Evolutionary conservation across 768 basidiomycete genomes (phyloP).

Genomic region (Pisolithus albus): DNA sequence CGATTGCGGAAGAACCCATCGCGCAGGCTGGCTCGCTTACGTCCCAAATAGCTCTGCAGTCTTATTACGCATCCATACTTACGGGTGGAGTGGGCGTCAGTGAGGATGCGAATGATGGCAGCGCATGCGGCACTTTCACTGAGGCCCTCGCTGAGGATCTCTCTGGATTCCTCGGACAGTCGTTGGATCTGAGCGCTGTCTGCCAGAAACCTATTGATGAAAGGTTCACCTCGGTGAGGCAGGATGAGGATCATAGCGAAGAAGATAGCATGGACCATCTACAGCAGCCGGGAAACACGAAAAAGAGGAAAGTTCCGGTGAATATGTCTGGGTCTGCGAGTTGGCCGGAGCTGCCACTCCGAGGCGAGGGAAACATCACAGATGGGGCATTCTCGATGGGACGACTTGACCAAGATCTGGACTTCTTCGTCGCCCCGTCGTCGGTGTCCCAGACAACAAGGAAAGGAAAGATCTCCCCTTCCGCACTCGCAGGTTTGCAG

Average conservation of each 20-base stretch:
- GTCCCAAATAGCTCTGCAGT: conserved; percentile 54
- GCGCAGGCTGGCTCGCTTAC: conserved; percentile 52
- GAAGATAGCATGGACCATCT: conserved; percentile 64
- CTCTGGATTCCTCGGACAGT: conserved; percentile 15
- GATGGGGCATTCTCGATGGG: not conserved
- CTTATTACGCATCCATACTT: conserved; percentile 52
- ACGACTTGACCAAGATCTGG: conserved; percentile 16
- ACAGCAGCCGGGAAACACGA: conserved; percentile 75
- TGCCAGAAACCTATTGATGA: conserved; percentile 21
- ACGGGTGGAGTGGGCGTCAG: not conserved
- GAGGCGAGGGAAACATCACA: too few relatives aligned
- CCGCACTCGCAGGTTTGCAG: conserved; percentile 62
- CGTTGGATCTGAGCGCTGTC: conserved; percentile 23
- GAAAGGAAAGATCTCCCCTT: conserved; percentile 47
- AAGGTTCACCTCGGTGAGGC: conserved; percentile 22
- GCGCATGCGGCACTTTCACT: conserved; percentile 31
- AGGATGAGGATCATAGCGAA: conserved; percentile 50
- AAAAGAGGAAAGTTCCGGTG: conserved; percentile 82
- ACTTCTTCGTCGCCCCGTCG: conserved; percentile 11
- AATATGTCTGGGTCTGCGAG: conserved; percentile 39
- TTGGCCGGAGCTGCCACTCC: conserved; percentile 31
- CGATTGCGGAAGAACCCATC: conserved; percentile 51
- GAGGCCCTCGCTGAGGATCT: conserved; percentile 13
- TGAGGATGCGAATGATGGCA: conserved; percentile 30
- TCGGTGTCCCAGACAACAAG: conserved; percentile 15